Evolutionary conservation across 2,329 filamentous ascomycete genomes (phyloP), one percentile per base, ranked within the genome.

Genomic region (Parasarocladium wereldwijsianum): DNA sequence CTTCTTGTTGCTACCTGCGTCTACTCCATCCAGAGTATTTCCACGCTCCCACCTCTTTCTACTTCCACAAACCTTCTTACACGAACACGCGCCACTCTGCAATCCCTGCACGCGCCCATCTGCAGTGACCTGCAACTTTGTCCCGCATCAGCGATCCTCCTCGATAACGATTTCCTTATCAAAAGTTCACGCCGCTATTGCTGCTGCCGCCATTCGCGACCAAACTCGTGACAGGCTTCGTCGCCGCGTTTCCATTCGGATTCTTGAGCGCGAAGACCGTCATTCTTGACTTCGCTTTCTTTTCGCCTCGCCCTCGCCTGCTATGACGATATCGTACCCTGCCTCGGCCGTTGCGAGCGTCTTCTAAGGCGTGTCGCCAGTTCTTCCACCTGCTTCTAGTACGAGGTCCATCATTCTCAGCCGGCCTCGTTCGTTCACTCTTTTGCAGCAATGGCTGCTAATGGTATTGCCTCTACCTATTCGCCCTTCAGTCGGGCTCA

Each of bases 391-490:
- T 21, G 8, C 19, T n/a, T 21, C 19, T n/a, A n/a, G n/a, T n/a
- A n/a, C n/a, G n/a, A n/a, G n/a, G n/a, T n/a, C n/a, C n/a, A n/a
- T n/a, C n/a, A n/a, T n/a, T n/a, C n/a, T n/a, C 36, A 29, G 39
- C 39, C 36, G 35, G 26, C 37, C 35, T 37, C 36, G 29, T 33
- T 34, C 33, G 34, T 38, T 34, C 36, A 32, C 37, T 33, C 42
- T 35, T 32, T 38, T 14, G n/a, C 28, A 46, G 43, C 42, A 33
- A 49, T 49, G 46, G 43, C 42, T 44, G 39, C 44, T 35, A 49
- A 49, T 43, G 46, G 46, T 49, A 45, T 25, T 34, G 32, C 22
- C 5, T 29, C 13, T 26, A 34, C 29, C 24, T 17, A n/a, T n/a
- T n/a, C n/a, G 26, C 17, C 26, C 29, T 19, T 21, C 28, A 5